Evolutionary conservation across 352 stramenopile genomes (phyloP).

Genomic region (Albugo laibachii): DNA sequence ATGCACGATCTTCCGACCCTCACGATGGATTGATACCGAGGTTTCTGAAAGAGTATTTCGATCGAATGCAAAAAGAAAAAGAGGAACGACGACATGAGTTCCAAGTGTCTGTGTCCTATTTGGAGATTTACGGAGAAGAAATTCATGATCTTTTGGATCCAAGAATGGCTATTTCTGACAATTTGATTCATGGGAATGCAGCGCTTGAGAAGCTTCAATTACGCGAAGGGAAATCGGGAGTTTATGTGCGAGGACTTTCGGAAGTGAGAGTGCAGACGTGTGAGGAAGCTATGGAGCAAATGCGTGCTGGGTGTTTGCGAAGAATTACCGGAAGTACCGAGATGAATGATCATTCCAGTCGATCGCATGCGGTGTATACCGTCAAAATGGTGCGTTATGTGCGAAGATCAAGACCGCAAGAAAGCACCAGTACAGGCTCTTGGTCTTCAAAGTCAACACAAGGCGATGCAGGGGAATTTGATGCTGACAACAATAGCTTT

Average conservation of each 20-base stretch:
- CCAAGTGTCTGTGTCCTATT: constrained; percentile 65
- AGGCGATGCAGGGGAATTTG: too few species aligned
- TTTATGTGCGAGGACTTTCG: constrained; percentile 62
- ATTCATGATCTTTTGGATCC: constrained; percentile 87
- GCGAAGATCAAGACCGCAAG: constrained; percentile 1
- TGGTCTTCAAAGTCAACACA: neutral
- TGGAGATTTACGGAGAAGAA: constrained; percentile 97
- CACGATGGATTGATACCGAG: constrained; percentile 67
- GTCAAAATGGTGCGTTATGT: constrained; percentile 58
- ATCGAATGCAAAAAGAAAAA: constrained; percentile 14
- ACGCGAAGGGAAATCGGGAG: constrained; percentile 38
- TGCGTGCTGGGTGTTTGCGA: constrained; percentile 44
- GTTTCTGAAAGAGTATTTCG: constrained; percentile 65
- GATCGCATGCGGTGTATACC: constrained; percentile 71
- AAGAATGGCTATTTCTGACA: constrained; percentile 4
- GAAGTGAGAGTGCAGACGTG: constrained; percentile 18
- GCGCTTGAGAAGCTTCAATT: constrained; percentile 36
- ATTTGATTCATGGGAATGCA: constrained; percentile 15
- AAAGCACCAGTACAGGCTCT: constrained; percentile 1
- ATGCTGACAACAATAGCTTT: neutral
- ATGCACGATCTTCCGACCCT: constrained; percentile 11
- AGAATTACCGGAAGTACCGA: constrained; percentile 69
- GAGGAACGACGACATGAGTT: constrained; percentile 8
- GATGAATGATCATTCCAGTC: constrained; percentile 79
- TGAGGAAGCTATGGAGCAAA: constrained; percentile 53